Conservation (phyloP, 345 rosid genomes). For the Punica granatum region DNA sequence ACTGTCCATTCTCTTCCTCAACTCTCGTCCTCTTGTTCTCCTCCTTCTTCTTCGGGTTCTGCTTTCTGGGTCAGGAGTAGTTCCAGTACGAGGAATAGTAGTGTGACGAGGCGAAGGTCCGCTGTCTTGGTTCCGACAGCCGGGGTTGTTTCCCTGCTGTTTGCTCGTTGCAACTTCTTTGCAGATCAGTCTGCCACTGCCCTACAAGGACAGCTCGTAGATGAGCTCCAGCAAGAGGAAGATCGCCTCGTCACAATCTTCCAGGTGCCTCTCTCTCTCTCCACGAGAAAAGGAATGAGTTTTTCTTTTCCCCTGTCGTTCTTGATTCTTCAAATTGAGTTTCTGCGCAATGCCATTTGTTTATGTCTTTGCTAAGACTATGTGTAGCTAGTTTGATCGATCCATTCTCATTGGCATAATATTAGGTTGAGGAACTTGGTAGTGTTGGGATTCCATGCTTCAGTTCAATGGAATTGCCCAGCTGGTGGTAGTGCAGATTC, state of each 20-base stretch:
- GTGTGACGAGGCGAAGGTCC: constrained; percentile 35
- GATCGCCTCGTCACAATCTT: constrained; percentile 61
- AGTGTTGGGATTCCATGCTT: neutral
- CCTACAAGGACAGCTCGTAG: constrained; percentile 23
- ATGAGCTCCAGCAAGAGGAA: constrained; percentile 62
- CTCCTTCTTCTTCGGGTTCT: neutral
- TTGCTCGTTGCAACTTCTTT: constrained; percentile 1
- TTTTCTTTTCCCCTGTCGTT: neutral
- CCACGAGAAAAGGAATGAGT: neutral
- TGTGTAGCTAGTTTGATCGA: neutral
- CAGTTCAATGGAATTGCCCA: neutral
- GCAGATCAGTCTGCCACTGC: constrained; percentile 39
- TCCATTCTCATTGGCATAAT: neutral
- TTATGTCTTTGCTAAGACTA: too few species aligned
- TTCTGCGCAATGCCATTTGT: neutral
- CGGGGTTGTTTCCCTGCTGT: neutral
- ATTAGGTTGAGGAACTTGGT: neutral
- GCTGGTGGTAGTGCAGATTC: neutral
- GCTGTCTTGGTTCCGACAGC: constrained; percentile 31
- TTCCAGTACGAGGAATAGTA: neutral
- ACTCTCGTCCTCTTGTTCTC: neutral
- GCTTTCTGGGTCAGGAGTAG: neutral
- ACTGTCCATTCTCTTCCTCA: neutral
- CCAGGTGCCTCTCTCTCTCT: constrained; percentile 36
- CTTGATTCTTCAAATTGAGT: neutral